Evolutionary conservation across 345 rosid species (phyloP).

Genomic region (Eucalyptus virginea): DNA sequence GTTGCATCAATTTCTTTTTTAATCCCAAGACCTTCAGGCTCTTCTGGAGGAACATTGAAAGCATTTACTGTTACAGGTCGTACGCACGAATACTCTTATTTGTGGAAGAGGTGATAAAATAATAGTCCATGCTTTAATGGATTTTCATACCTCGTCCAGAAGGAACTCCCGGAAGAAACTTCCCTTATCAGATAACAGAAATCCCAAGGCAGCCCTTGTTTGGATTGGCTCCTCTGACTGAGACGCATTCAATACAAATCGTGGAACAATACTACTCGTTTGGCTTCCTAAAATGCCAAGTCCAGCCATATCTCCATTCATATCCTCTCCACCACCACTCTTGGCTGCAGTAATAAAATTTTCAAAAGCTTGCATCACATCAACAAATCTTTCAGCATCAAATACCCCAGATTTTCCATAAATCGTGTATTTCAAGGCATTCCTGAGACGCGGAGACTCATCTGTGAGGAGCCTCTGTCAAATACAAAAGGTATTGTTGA

Average conservation of each 20-base stretch:
- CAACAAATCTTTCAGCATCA: constrained; percentile 97
- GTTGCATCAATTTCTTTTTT: not conserved
- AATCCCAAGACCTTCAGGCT: not conserved
- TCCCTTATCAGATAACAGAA: constrained; percentile 82
- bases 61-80: not conserved
- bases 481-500: not conserved
- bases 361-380: constrained; percentile 98
- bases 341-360: constrained; percentile 87
- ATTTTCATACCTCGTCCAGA: constrained; percentile 68
- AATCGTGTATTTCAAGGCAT: constrained; percentile 84
- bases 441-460: constrained; percentile 78
- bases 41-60: not conserved
- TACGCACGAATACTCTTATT: not conserved
- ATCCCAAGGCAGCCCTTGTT: constrained; percentile 85
- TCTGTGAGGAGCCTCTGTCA: constrained; percentile 86
- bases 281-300: constrained; percentile 56
- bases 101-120: not conserved
- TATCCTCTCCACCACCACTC: constrained; percentile 91
- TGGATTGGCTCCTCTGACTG: constrained; percentile 49
- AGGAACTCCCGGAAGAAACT: constrained; percentile 92
- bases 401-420: constrained; percentile 89
- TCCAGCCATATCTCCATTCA: constrained; percentile 93
- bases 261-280: constrained; percentile 15
- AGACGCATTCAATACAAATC: constrained; percentile 17
- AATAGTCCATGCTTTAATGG: not conserved